Evolutionary conservation across 1,284 basidiomycete genomes (phyloP), one percentile per base, ranked within the genome.

Genomic region (Puccinia novopanici): DNA sequence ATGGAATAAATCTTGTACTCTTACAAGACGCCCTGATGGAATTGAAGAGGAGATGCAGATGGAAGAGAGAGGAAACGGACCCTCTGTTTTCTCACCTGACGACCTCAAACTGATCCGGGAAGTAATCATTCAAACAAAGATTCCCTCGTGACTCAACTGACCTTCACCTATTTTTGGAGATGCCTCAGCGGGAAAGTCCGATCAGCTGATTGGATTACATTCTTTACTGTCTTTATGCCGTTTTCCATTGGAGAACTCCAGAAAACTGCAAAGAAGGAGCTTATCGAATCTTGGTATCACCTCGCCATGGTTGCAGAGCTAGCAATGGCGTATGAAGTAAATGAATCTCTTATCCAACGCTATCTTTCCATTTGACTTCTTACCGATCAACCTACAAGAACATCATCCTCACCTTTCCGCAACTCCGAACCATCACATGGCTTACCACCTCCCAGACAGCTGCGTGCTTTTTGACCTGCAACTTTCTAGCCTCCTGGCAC

Each of bases 111-210:
- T n/a, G 17, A 75, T 75, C n/a, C 57, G 55, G 1, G 42, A 22
- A 22, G 57, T 75, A 13, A 37, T 75, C 9, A 59, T 15, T 24
- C 12, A 75, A 0, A 75, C 73, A n/a, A 3, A 59, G 42, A 61
- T 71, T 12, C 75, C 75, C 2, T 37, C 75, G 15, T 76, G 75
- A 61, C 75, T 76, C 27, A 76, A 76, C 27, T 12, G 61, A 19
- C 75, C 75, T 15, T 40, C 75, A 50, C 57, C 57, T 2, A 76
- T 50, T 37, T 52, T 76, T 76, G 75, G 61, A 19, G 75, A 76
- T 76, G 40, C 75, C 52, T 27, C 75, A 13, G 57, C 75, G 75
- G 75, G 9, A 76, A 76, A 19, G 45, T 76, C 54, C 75, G 75
- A 10, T 76, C 75, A 54, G 75, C 75, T n/a, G 75, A 76, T 76